phyloP scores from a whole-genome alignment of 352 stramenopile genomes.

The Pythium rishiriense region DNA sequence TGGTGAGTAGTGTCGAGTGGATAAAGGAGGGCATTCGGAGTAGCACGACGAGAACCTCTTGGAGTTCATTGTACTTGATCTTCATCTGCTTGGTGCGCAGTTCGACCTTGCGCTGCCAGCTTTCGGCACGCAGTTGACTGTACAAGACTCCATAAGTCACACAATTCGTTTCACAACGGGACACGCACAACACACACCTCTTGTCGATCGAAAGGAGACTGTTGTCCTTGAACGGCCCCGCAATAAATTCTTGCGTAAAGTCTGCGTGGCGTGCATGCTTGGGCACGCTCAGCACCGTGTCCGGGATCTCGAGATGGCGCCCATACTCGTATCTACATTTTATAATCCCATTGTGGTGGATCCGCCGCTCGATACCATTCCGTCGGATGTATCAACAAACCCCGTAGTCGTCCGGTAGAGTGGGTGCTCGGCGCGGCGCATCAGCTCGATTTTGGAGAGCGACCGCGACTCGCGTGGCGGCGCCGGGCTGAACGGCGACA shows the following conservation, averaged over 20 bases:
- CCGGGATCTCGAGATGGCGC: conserved; percentile 54
- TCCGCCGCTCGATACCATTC: neutral
- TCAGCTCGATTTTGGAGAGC: conserved; percentile 53
- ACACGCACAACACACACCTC: conserved; percentile 21
- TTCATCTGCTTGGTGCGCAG: conserved; percentile 60
- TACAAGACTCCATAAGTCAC: no score
- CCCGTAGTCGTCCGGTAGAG: conserved; percentile 61
- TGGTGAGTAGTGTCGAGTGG: no score
- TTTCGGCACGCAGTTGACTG: conserved; percentile 43
- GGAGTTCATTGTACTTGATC: conserved; percentile 60
- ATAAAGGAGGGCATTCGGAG: no score
- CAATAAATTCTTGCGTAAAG: conserved; percentile 66
- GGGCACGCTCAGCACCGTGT: conserved; percentile 48
- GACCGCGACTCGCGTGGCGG: conserved; percentile 38
- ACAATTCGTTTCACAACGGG: no score
- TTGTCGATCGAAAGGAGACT: conserved; percentile 63
- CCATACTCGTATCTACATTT: conserved; percentile 55
- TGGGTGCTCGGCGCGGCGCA: conserved; percentile 39
- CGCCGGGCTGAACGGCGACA: conserved; percentile 25
- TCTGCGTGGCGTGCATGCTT: conserved; percentile 42
- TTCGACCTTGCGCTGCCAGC: conserved; percentile 55
- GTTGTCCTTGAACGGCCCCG: conserved; percentile 48
- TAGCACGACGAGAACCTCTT: no score
- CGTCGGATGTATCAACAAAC: conserved; percentile 8
- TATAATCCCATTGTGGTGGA: neutral